Evolutionary conservation across 768 basidiomycete species (phyloP).

Genomic region (Melanogaster broomeanus): DNA sequence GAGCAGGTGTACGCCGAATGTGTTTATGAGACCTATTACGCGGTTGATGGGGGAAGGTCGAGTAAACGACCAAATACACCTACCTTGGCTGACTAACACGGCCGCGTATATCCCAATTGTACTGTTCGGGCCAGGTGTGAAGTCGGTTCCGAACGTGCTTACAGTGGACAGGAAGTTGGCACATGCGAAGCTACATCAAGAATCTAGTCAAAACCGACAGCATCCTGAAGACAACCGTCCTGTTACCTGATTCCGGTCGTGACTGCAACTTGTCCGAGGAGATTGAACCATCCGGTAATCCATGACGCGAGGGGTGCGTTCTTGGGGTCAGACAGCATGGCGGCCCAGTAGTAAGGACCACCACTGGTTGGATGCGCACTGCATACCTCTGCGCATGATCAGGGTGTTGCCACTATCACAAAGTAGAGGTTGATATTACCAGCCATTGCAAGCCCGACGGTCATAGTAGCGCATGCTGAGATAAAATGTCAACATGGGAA

Average conservation of each 20-base stretch:
- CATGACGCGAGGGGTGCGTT: constrained; percentile 69
- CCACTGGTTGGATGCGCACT: constrained; percentile 74
- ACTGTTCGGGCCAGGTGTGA: constrained; percentile 55
- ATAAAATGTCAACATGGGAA: not conserved
- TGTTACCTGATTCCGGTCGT: constrained; percentile 68
- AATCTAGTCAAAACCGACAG: not conserved
- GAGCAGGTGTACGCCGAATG: constrained; percentile 68
- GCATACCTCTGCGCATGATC: constrained; percentile 36
- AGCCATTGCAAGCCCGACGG: constrained; percentile 76
- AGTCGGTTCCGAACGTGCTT: constrained; percentile 58
- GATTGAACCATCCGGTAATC: constrained; percentile 77
- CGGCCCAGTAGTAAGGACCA: constrained; percentile 83
- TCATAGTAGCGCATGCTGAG: constrained; percentile 64
- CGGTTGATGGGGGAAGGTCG: not conserved
- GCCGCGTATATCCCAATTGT: constrained; percentile 72
- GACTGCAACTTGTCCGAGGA: constrained; percentile 75
- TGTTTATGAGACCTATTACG: constrained; percentile 63
- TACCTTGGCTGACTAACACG: constrained; percentile 65
- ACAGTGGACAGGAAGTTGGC: constrained; percentile 70
- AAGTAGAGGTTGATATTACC: constrained; percentile 38
- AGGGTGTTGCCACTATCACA: not conserved
- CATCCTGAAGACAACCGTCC: not conserved
- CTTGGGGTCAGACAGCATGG: constrained; percentile 62
- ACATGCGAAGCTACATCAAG: constrained; percentile 53
- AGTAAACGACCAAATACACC: not conserved